phyloP scores from a whole-genome alignment of 805 yeast genomes.

The Saturnispora dispora region DNA sequence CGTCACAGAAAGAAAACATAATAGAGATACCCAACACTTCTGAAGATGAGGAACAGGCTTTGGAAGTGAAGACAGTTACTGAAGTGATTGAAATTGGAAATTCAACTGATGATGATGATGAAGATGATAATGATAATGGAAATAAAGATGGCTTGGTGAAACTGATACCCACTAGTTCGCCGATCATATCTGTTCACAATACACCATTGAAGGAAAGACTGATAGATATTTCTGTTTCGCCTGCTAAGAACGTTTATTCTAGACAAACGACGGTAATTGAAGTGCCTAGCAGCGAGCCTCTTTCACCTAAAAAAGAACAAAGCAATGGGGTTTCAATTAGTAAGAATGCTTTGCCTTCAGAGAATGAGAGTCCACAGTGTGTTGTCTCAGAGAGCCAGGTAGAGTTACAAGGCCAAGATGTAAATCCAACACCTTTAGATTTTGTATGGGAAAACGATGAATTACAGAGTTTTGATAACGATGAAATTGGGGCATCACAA shows the following conservation, averaged over 20 bases:
- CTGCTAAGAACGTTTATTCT: background rate
- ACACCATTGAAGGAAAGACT: background rate
- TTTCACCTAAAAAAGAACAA: background rate
- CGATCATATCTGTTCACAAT: background rate
- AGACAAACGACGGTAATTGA: slow-evolving; percentile 1
- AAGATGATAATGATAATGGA: background rate
- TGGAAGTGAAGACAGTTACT: background rate
- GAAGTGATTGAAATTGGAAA: slow-evolving; percentile 8
- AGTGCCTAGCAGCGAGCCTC: slow-evolving; percentile 2
- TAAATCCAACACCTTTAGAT: background rate
- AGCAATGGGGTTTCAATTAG: background rate
- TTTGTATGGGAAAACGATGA: background rate
- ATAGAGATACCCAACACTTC: slow-evolving; percentile 10
- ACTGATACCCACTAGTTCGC: slow-evolving; percentile 10
- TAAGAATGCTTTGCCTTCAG: no score
- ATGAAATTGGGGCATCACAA: slow-evolving; percentile 14
- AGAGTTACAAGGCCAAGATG: background rate
- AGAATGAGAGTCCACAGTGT: no score
- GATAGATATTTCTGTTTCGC: background rate
- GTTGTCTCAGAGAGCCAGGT: no score
- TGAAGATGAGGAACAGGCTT: background rate
- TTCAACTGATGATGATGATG: slow-evolving; percentile 1
- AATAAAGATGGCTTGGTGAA: background rate
- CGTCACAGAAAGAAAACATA: background rate
- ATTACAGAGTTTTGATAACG: slow-evolving; percentile 19